Percentiles rank a stretch among this genome's conserved stretches.
phyloP scores from a whole-genome alignment of 768 basidiomycete genomes.

The Boletus pseudo-olivaceus region DNA sequence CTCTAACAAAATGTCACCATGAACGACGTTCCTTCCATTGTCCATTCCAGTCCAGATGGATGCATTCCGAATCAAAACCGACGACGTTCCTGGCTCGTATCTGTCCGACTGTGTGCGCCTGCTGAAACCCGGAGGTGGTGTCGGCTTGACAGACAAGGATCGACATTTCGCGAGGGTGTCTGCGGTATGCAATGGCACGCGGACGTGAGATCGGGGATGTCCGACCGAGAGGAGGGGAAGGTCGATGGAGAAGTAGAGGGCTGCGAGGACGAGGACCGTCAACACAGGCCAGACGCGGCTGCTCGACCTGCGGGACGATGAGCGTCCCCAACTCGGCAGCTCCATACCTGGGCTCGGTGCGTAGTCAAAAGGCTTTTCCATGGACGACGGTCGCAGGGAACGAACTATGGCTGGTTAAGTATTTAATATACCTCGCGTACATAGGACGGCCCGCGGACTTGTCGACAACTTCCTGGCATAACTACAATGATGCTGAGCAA shows the following conservation, averaged over 20 bases:
- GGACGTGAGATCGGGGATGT: background rate
- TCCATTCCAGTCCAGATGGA: slow-evolving; percentile 73
- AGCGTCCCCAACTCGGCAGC: background rate
- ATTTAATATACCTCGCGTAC: background rate
- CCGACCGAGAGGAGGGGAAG: slow-evolving; percentile 4
- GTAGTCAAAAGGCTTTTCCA: slow-evolving; percentile 10
- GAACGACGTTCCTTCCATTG: slow-evolving; percentile 52
- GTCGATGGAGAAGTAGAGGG: slow-evolving; percentile 13
- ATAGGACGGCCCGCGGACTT: background rate
- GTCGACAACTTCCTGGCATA: too few relatives aligned
- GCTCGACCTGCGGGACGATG: slow-evolving; percentile 1
- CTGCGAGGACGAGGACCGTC: slow-evolving; percentile 10
- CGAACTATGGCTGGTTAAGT: background rate
- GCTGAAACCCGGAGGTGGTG: slow-evolving; percentile 44
- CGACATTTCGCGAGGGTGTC: slow-evolving; percentile 45
- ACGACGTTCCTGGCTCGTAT: slow-evolving; percentile 48
- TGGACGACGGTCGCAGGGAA: background rate
- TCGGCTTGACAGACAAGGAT: slow-evolving; percentile 40
- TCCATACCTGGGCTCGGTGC: background rate
- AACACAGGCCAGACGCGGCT: slow-evolving; percentile 18
- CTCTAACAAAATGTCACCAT: slow-evolving; percentile 61
- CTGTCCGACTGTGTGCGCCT: slow-evolving; percentile 53
- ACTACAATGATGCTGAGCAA: too few relatives aligned
- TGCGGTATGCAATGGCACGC: slow-evolving; percentile 19
- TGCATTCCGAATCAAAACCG: slow-evolving; percentile 62